Evolutionary conservation across 495 filamentous ascomycete species (phyloP).

Genomic region (Aspergillus steynii): DNA sequence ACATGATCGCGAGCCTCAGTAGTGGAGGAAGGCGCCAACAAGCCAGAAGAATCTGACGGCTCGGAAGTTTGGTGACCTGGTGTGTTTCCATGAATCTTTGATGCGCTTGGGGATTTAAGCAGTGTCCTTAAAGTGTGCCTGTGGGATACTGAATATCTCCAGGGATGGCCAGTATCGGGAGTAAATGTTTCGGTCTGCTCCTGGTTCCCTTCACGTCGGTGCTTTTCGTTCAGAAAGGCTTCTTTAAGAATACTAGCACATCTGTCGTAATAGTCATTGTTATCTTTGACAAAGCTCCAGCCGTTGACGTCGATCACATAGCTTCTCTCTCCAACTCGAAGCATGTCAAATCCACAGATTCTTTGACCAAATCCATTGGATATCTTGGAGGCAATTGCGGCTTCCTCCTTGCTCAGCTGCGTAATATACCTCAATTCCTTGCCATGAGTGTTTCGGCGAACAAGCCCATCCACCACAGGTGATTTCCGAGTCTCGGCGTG

Average conservation of each 20-base stretch:
- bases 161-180: conserved; percentile 31
- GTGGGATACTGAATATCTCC: conserved; percentile 41
- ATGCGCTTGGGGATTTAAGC: conserved; percentile 65
- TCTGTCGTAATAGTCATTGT: conserved; percentile 96
- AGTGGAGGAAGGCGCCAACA: conserved; percentile 54
- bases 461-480: conserved; percentile 93
- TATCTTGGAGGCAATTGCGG: conserved; percentile 83
- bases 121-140: conserved; percentile 55
- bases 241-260: conserved; percentile 81
- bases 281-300: conserved; percentile 99
- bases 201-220: conserved; percentile 46
- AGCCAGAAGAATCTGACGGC: conserved; percentile 45
- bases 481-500: conserved; percentile 97
- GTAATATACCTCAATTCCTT: conserved; percentile 98
- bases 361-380: conserved; percentile 89
- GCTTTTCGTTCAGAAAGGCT: conserved; percentile 79
- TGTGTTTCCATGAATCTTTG: conserved; percentile 54
- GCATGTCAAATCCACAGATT: conserved; percentile 95
- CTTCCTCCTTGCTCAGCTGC: conserved; percentile 75
- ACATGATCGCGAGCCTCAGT: conserved; percentile 39
- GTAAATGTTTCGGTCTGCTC: conserved; percentile 35
- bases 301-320: conserved; percentile 99
- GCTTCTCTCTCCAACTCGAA: conserved; percentile 83
- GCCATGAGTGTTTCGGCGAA: conserved; percentile 92
- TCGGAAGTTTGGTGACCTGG: conserved; percentile 40